phyloP scores from a whole-genome alignment of 805 yeast genomes.

The Monosporozyma aerobia region DNA sequence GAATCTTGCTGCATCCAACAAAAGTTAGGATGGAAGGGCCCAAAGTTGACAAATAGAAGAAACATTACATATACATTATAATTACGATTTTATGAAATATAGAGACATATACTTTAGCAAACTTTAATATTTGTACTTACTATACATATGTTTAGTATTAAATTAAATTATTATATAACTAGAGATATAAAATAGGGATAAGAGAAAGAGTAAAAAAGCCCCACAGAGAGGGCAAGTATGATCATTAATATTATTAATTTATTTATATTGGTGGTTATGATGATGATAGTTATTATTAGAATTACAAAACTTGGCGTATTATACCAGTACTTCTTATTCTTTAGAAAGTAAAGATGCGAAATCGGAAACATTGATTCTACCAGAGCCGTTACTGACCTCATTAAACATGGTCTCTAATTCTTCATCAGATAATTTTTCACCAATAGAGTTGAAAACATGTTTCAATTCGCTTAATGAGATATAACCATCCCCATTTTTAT shows the following conservation, averaged over 20 bases:
- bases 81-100: neutral
- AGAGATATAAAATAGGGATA: neutral
- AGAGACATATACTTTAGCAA: slow-evolving; percentile 4
- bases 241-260: neutral
- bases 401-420: slow-evolving; percentile 94
- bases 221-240: too few relatives aligned
- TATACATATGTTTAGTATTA: neutral
- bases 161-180: neutral
- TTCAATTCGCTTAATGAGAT: slow-evolving; percentile 91
- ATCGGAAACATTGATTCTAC: slow-evolving; percentile 92
- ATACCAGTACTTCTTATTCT: slow-evolving; percentile 25
- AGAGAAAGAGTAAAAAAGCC: neutral
- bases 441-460: slow-evolving; percentile 92
- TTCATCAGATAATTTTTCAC: slow-evolving; percentile 89
- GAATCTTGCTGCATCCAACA: neutral
- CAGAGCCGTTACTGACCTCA: slow-evolving; percentile 91
- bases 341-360: slow-evolving; percentile 82
- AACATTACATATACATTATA: neutral
- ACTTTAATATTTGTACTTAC: neutral
- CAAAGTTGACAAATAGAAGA: neutral
- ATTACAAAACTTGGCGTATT: neutral
- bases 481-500: slow-evolving; percentile 90
- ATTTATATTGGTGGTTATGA: neutral
- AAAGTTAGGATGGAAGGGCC: neutral
- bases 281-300: neutral